phyloP scores from a whole-genome alignment of 345 rosid genomes.

The Noccaea bulbosa region DNA sequence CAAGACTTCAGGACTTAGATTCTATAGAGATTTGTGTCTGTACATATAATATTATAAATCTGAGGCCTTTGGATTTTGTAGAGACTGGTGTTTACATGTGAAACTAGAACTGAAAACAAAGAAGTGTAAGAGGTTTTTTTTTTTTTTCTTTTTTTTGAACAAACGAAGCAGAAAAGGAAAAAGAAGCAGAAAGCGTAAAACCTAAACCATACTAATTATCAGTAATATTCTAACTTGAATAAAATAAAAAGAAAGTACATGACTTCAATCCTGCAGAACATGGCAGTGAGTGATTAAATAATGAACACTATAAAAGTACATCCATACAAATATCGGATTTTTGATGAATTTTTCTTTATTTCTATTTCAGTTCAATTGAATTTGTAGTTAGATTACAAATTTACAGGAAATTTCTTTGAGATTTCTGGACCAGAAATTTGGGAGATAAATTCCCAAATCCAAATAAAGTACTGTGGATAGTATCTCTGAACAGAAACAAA shows the following conservation, averaged over 20 bases:
- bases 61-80: conserved; percentile 17
- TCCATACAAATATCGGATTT: conserved; percentile 9
- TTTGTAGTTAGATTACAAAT: background rate
- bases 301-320: conserved; percentile 23
- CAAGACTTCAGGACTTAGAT: conserved; percentile 39
- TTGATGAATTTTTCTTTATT: background rate
- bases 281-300: conserved; percentile 38
- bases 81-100: conserved; percentile 39
- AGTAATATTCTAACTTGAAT: conserved; percentile 14
- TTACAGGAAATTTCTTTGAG: background rate
- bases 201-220: conserved; percentile 4
- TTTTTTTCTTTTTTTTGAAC: no score
- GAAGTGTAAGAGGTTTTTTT: no score
- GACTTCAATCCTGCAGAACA: conserved; percentile 28
- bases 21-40: conserved; percentile 25
- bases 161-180: background rate
- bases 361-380: background rate
- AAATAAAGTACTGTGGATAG: background rate
- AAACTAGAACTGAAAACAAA: conserved; percentile 13
- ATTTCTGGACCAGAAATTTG: conserved; percentile 23
- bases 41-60: background rate
- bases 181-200: conserved; percentile 23
- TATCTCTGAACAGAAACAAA: background rate
- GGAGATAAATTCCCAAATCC: conserved; percentile 14
- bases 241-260: conserved; percentile 4